Conservation (phyloP, 2,329 filamentous ascomycete genomes). For the Hypoxylon sp. region DNA sequence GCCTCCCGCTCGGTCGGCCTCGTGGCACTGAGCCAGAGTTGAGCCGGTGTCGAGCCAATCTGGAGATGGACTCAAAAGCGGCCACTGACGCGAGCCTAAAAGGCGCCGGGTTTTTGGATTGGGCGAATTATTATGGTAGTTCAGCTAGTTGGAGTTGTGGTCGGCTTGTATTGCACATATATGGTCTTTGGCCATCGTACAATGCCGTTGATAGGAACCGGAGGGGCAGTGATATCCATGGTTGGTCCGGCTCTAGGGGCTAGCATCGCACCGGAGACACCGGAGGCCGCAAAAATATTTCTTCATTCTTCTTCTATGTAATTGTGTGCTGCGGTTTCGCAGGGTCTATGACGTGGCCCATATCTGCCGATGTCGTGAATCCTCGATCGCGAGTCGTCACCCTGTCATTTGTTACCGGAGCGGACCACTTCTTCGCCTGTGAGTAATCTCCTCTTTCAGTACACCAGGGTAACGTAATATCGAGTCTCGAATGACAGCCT, state of each 20-base stretch:
- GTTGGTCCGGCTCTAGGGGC: conserved; percentile 40
- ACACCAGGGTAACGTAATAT: conserved; percentile 7
- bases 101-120: conserved; percentile 41
- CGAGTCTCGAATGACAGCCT: background rate
- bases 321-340: conserved; percentile 44
- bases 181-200: conserved; percentile 42
- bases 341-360: conserved; percentile 51
- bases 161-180: conserved; percentile 41
- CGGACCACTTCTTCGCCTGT: conserved; percentile 49
- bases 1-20: too few species aligned
- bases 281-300: conserved; percentile 38
- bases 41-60: too few species aligned
- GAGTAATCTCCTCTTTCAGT: conserved; percentile 16
- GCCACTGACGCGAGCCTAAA: conserved; percentile 34
- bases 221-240: conserved; percentile 39
- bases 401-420: conserved; percentile 42
- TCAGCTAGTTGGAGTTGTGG: conserved; percentile 36
- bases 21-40: too few species aligned
- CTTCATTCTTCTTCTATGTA: conserved; percentile 42
- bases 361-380: conserved; percentile 53
- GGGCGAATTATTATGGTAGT: conserved; percentile 36
- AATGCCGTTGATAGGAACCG: conserved; percentile 45
- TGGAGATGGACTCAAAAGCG: too few species aligned
- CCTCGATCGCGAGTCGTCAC: conserved; percentile 50
- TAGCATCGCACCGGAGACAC: conserved; percentile 39